Conservation (phyloP, 129 eudicot genomes). For the Tagetes erecta region DNA sequence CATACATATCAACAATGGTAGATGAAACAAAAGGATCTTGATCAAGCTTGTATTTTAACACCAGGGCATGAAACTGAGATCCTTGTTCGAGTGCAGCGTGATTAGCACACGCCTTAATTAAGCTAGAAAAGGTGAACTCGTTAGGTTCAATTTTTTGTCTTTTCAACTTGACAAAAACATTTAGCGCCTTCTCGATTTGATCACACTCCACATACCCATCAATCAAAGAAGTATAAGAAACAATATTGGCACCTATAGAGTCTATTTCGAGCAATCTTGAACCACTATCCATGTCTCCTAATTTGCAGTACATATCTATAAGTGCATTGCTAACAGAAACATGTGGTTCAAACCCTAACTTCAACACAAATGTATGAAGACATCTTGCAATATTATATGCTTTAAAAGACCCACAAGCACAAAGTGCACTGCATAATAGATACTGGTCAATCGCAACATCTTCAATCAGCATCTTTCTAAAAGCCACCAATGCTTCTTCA, state of each 20-base stretch:
- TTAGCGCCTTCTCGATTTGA: constrained; percentile 41
- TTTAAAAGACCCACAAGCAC: constrained; percentile 44
- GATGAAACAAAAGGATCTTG: constrained; percentile 47
- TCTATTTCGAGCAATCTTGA: constrained; percentile 27
- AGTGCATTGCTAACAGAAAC: constrained; percentile 44
- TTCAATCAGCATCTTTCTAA: constrained; percentile 38
- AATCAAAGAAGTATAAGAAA: constrained; percentile 49
- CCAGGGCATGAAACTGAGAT: constrained; percentile 49
- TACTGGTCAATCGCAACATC: constrained; percentile 36
- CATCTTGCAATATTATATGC: constrained; percentile 30
- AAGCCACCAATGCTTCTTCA: constrained; percentile 45
- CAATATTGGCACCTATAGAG: constrained; percentile 31
- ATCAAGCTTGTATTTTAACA: constrained; percentile 34
- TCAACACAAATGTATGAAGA: constrained; percentile 38
- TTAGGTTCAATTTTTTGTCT: constrained; percentile 39
- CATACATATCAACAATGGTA: constrained; percentile 47
- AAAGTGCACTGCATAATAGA: constrained; percentile 40
- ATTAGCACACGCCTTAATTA: constrained; percentile 51
- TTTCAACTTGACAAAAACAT: constrained; percentile 36
- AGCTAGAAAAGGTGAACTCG: constrained; percentile 52
- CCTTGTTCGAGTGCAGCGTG: constrained; percentile 60
- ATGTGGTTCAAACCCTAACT: constrained; percentile 41
- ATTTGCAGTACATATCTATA: constrained; percentile 47
- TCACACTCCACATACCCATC: constrained; percentile 47
- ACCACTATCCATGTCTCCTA: constrained; percentile 53